phyloP scores from a whole-genome alignment of 2,329 filamentous ascomycete genomes.

The Lasiodiplodia sp. region DNA sequence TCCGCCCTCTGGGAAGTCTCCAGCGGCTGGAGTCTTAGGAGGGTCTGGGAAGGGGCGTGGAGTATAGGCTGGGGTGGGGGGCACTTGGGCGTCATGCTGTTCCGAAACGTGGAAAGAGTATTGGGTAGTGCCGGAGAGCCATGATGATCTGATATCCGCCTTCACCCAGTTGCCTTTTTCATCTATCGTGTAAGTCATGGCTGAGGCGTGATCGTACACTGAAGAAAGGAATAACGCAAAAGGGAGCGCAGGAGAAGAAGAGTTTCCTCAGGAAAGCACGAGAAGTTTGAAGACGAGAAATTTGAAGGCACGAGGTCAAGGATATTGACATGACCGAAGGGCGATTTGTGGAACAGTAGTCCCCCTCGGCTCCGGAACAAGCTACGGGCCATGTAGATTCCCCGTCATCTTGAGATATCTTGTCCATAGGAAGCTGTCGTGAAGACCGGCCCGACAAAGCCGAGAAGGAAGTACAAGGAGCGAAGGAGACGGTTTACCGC shows the following conservation, averaged over 20 bases:
- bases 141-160: neutral
- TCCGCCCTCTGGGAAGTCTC: constrained; percentile 12
- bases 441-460: too few relatives aligned
- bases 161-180: neutral
- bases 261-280: neutral
- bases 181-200: neutral
- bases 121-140: neutral
- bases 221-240: neutral
- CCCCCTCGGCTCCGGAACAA: neutral
- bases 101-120: neutral
- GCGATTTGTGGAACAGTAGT: neutral
- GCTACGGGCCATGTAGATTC: neutral
- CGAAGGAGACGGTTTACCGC: neutral
- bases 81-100: neutral
- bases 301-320: neutral
- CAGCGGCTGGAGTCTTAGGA: neutral
- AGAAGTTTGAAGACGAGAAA: neutral
- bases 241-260: neutral
- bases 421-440: neutral
- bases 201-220: neutral
- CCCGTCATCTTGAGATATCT: neutral
- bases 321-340: neutral
- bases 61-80: neutral
- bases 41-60: neutral
- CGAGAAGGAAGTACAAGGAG: neutral